These are phyloP conservation scores for Arxiozyma heterogenica DNA, from an alignment of 1,139 yeast species.

Conservation along the genomic window DNA sequence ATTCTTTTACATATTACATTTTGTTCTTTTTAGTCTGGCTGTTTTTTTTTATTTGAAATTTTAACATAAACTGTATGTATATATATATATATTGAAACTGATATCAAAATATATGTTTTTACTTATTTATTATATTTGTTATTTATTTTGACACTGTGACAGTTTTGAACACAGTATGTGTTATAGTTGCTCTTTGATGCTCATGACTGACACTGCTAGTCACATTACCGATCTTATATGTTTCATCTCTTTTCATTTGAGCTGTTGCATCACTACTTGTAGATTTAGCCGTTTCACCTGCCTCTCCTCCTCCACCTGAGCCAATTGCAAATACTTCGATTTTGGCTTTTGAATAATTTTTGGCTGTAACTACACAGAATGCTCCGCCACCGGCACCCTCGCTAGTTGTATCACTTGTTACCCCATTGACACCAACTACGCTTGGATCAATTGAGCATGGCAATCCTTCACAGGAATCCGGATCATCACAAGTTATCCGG, in stretches of 20 bases:
- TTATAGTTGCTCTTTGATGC: constrained; percentile 4
- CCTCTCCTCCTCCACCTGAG: constrained; percentile 3
- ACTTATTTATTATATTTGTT: background rate
- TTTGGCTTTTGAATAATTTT: constrained; percentile 51
- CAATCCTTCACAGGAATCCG: constrained; percentile 54
- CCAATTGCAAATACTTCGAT: constrained; percentile 55
- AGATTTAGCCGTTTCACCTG: background rate
- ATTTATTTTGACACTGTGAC: constrained; percentile 7
- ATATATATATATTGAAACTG: too few relatives aligned
- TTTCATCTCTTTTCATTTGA: constrained; percentile 9
- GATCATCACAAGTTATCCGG: constrained; percentile 62
- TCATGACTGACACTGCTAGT: background rate
- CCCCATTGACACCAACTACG: constrained; percentile 33
- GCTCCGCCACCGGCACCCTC: constrained; percentile 12
- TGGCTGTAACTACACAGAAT: constrained; percentile 77
- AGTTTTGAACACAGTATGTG: constrained; percentile 12
- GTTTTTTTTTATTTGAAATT: too few relatives aligned
- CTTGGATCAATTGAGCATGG: constrained; percentile 44
- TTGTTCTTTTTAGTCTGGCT: too few relatives aligned
- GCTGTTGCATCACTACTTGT: constrained; percentile 4
- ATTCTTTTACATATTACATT: too few relatives aligned
- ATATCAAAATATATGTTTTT: too few relatives aligned
- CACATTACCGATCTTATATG: constrained; percentile 2
- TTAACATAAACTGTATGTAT: too few relatives aligned
- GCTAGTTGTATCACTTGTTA: constrained; percentile 33